Evolutionary conservation across 2,329 filamentous ascomycete genomes (phyloP).

Genomic region (Fusarium nisikadoi): DNA sequence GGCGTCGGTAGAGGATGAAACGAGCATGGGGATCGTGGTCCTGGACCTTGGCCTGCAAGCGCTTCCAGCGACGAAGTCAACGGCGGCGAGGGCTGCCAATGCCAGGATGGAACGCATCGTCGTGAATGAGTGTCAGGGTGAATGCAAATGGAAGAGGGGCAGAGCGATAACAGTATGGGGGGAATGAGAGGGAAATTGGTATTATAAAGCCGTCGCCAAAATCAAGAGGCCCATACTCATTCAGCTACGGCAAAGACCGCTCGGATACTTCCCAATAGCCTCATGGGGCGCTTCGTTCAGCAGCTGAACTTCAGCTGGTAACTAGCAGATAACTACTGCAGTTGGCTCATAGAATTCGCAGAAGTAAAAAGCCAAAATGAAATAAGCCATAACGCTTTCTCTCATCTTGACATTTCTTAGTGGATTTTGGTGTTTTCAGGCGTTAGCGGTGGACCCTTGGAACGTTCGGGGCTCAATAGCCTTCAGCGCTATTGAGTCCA

Average conservation of each 20-base stretch:
- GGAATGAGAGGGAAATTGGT: accelerated
- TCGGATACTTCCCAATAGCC: background rate
- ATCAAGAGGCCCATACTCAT: background rate
- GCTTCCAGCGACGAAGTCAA: background rate
- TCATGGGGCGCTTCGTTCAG: background rate
- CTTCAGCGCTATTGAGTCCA: background rate
- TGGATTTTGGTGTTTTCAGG: background rate
- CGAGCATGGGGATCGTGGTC: background rate
- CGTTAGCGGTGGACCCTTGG: background rate
- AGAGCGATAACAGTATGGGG: accelerated
- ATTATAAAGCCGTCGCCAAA: background rate
- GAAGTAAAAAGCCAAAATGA: background rate
- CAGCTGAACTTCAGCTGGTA: background rate
- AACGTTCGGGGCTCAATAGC: background rate
- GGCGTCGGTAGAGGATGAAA: background rate
- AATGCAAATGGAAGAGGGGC: accelerated
- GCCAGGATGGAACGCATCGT: background rate
- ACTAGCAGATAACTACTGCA: background rate
- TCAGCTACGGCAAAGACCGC: background rate
- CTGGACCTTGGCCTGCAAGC: constrained; percentile 7
- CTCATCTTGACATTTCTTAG: background rate
- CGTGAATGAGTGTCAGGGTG: background rate
- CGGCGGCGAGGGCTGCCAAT: background rate
- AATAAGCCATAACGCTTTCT: background rate
- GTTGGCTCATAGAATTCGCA: accelerated